Conservation (phyloP, 495 filamentous ascomycete species). For the Xylona heveae region DNA sequence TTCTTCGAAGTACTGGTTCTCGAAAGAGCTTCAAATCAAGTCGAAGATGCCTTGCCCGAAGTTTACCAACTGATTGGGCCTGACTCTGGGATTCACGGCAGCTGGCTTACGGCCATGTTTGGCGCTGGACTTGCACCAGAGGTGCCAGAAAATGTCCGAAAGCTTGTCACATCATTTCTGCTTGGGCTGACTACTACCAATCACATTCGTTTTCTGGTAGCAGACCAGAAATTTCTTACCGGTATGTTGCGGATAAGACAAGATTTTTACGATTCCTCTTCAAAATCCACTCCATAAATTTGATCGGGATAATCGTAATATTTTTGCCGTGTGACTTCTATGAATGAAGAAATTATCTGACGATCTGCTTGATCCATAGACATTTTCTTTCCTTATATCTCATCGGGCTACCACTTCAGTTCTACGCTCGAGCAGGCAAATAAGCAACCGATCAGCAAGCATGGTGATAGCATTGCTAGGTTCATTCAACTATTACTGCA, state of each 20-base stretch:
- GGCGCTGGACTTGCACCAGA: slow-evolving; percentile 10
- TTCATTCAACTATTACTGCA: background rate
- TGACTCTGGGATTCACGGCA: slow-evolving; percentile 5
- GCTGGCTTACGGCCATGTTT: slow-evolving; percentile 10
- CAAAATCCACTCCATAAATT: too few relatives aligned
- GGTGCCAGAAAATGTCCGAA: slow-evolving; percentile 16
- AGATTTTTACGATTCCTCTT: too few relatives aligned
- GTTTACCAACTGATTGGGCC: slow-evolving; percentile 10
- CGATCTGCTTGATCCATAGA: too few relatives aligned
- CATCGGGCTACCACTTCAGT: too few relatives aligned
- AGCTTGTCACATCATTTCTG: slow-evolving; percentile 16
- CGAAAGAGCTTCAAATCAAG: slow-evolving; percentile 19
- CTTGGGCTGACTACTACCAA: slow-evolving; percentile 7
- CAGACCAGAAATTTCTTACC: slow-evolving; percentile 1
- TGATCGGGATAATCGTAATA: too few relatives aligned
- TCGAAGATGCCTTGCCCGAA: slow-evolving; percentile 15
- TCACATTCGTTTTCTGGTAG: background rate
- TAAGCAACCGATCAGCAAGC: too few relatives aligned
- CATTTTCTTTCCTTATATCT: too few relatives aligned
- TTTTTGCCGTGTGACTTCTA: too few relatives aligned
- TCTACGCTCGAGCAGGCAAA: too few relatives aligned
- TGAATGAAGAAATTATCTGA: too few relatives aligned
- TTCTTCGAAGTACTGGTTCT: slow-evolving; percentile 19
- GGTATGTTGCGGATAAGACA: too few relatives aligned
- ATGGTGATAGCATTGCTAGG: background rate